Base-by-base conservation (phyloP, 2,329 filamentous ascomycete species). In the Sporothrix luriei region DNA sequence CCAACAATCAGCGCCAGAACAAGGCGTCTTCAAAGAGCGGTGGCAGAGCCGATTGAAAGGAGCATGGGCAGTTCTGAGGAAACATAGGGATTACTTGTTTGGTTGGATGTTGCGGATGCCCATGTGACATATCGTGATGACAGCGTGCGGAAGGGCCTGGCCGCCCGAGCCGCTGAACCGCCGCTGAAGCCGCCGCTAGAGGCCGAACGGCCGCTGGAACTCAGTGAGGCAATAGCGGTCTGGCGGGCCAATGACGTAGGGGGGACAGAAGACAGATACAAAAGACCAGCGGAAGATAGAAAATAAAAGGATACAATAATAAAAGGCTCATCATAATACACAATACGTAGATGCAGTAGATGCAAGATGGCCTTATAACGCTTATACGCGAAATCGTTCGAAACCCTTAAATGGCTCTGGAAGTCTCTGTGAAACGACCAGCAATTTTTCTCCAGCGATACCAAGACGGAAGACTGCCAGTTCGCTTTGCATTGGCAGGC, bases 61-160 rank as follows among this genome's bases (percentile, higher is more conserved):
- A n/a, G n/a, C n/a, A n/a, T n/a, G n/a, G n/a, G n/a, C n/a, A n/a
- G n/a, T 40, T 24, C 19, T 21, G 54, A 16, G 33, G 57, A 24
- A 16, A 7, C 21, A 40, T 62, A 46, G 38, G 57, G 21, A 14
- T 33, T 33, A 11, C 7, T 21, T 26, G 6, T 46, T 10, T 26
- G 21, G 57, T 33, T 33, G 33, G 1, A 38, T 62, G 57, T 62
- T 38, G 38, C 26, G 3, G 38, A 16, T 26, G 38, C 24, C 16
- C 61, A 64, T 49, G 43, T 64, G 61, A 64, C 43, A n/a, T 46
- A 38, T 46, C 24, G 40, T 46, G 13, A 62, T 62, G 57, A 11
- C 38, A 62, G 19, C n/a, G 21, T 14, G 55, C 11, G 33, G 29
- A n/a, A 46, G 14, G 21, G 13, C 33, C 38, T 7, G 21, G 13